Evolutionary conservation across 129 eudicot genomes (phyloP), one percentile per base, ranked within the genome.

Genomic region (Flaveria ramosissima): DNA sequence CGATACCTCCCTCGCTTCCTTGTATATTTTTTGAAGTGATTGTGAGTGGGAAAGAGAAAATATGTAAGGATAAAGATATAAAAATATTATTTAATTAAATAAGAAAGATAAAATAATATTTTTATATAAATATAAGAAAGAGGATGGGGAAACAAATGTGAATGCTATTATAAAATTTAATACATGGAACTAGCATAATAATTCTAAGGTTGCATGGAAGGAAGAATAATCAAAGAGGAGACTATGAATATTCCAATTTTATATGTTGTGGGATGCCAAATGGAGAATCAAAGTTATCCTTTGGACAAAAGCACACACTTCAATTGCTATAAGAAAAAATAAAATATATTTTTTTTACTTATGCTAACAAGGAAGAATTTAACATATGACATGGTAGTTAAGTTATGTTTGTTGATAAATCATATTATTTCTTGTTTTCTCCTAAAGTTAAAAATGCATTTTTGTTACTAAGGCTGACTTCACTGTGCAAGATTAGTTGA

Each of bases 211-310:
- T 74, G 67, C 60, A 70, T 47, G 14, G 41, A 78, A 30, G 46
- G 24, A 61, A 51, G 73, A 63, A 71, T 36, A 48, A 62, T 71
- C 20, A 78, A 39, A 53, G 32, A 78, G 43, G 27, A 70, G 71
- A 60, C 50, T 13, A 61, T 80, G 74, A 45, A 65, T 72, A 80
- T 73, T 45, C 84, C 70, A 80, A 74, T 26, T 39, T 67, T 45
- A 45, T 11, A 53, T 80, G 26, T 65, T 63, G 20, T 73, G 59
- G 47, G 79, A 47, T 80, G 51, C 75, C 63, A 80, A 80, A 68
- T 30, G 70, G 75, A 26, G 80, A 74, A 80, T 74, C 84, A 67
- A 80, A 74, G 84, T 80, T 74, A 80, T 80, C 71, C 84, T 45
- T 80, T 80, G 76, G 81, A 80, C 80, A 26, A 66, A 66, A 46